Evolutionary conservation across 352 stramenopile species (phyloP), one percentile per base, ranked within the genome.

Genomic region (Phytophthora brassicae): DNA sequence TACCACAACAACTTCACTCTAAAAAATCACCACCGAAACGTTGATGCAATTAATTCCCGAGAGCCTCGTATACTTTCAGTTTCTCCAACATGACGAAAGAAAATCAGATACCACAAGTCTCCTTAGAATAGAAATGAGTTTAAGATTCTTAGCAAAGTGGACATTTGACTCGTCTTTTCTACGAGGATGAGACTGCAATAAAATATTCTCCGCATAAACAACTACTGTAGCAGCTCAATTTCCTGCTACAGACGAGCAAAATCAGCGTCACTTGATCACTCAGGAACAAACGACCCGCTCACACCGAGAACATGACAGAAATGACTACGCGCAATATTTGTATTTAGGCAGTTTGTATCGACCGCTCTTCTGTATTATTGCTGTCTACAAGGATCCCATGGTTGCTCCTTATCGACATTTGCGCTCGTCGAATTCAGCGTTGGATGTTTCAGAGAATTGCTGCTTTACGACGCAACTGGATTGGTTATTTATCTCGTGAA

Each of bases 251-350:
- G 2, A 48, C 28, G 52, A 58, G n/a, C 46, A 59, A 24, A 38
- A 19, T 12, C 35, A 31, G 17, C 38, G 31, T 35, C 16, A 22
- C n/a, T 4, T 54, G 13, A 7, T 42, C 14, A 39, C 7, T 22
- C 6, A 19, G 13, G 35, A 29, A 50, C 8, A 41, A 13, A 23
- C n/a, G 11, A 29, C 8, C 6, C 23, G n/a, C 3, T 26, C 23
- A 2, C 26, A 57, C 31, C 24, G 53, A 28, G 6, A 52, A 19
- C 16, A 31, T 3, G 43, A 29, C 31, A 20, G 5, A 14, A 28
- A 57, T 24, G n/a, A 68, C 28, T 68, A 68, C 38, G 51, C 50
- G 8, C 44, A 53, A 16, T 67, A 63, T n/a, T 29, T 68, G n/a
- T 63, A 68, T 35, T 41, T 68, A 19, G 43, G 36, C 6, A 63